Evolutionary conservation across 1,139 yeast genomes (phyloP).

Genomic region (Geotrichum carabidarum): DNA sequence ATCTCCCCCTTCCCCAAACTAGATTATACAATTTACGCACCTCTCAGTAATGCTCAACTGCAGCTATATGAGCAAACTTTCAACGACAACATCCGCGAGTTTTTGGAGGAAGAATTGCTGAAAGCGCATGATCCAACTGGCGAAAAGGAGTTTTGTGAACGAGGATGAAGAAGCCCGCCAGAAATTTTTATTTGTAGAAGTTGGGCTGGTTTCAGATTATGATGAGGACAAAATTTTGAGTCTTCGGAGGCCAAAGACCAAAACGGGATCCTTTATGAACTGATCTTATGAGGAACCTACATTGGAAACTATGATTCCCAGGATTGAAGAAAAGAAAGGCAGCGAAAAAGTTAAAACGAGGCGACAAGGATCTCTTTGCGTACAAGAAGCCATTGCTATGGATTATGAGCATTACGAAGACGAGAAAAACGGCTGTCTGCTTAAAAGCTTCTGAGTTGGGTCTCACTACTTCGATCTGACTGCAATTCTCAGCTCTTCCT

Average conservation of each 20-base stretch:
- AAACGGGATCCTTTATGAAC: too few relatives aligned
- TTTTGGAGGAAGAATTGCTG: slow-evolving; percentile 9
- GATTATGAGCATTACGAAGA: background rate
- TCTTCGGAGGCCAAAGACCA: background rate
- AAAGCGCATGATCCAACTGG: slow-evolving; percentile 79
- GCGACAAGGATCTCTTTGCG: background rate
- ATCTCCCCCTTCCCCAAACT: slow-evolving; percentile 98
- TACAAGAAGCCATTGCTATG: background rate
- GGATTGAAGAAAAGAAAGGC: background rate
- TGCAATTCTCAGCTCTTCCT: slow-evolving; percentile 93
- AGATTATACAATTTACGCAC: slow-evolving; percentile 88
- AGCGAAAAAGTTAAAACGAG: background rate
- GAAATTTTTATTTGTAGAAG: background rate
- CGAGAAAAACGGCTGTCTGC: background rate
- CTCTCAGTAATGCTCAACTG: slow-evolving; percentile 86
- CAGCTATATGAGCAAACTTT: slow-evolving; percentile 90
- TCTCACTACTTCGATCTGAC: slow-evolving; percentile 53
- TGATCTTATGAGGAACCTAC: too few relatives aligned
- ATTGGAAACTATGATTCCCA: too few relatives aligned
- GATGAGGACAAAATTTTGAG: background rate
- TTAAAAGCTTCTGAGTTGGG: background rate
- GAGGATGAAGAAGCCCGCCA: slow-evolving; percentile 47
- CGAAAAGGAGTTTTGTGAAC: slow-evolving; percentile 90
- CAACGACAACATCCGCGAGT: slow-evolving; percentile 36
- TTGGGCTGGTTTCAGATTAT: background rate